Evolutionary conservation across 2,329 filamentous ascomycete species (phyloP), one percentile per base, ranked within the genome.

Genomic region (Hyphodiscus sp.): DNA sequence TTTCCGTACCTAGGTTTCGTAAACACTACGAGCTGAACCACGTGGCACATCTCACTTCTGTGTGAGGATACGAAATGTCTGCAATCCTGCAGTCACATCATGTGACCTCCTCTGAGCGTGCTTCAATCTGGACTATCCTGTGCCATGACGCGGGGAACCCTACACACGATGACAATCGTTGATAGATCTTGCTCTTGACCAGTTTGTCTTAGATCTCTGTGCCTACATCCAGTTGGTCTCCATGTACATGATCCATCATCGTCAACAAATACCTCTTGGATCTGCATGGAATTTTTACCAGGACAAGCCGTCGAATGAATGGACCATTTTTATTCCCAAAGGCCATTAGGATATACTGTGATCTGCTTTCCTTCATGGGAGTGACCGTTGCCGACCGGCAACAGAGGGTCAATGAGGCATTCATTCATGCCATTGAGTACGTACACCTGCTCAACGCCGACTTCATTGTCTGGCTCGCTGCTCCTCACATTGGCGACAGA

Each of bases 401-500:
- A 56, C 51, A 41, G 49, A 49, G 30, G 44, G 50, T 58, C 52
- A 44, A 49, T 52, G 41, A 55, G 64, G 62, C 60, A 65, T 62
- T 47, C 46, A 63, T 56, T 61, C 38, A 59, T 64, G 63, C 61
- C 62, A 41, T 44, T 56, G 64, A 65, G 65, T 67, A 67, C 65
- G 65, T 67, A 63, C 58, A 64, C 56, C 56, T 65, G 54, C 55
- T 62, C 54, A 58, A 57, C 50, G 59, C 60, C 59, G 56, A 59
- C 59, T 55, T 52, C 52, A 60, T 55, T 47, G 59, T 65, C 61
- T 55, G 51, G 59, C 57, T 50, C 56, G 49, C 45, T 60, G 60
- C 47, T 60, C 59, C 61, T 47, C 52, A 45, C 41, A 47, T 53
- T 60, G 42, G 54, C 58, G 42, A 52, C 53, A 44, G 60, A 63